These are phyloP conservation scores for Hydrangea macrophylla DNA, from an alignment of 148 eudicot genomes.

Conservation along the genomic window DNA sequence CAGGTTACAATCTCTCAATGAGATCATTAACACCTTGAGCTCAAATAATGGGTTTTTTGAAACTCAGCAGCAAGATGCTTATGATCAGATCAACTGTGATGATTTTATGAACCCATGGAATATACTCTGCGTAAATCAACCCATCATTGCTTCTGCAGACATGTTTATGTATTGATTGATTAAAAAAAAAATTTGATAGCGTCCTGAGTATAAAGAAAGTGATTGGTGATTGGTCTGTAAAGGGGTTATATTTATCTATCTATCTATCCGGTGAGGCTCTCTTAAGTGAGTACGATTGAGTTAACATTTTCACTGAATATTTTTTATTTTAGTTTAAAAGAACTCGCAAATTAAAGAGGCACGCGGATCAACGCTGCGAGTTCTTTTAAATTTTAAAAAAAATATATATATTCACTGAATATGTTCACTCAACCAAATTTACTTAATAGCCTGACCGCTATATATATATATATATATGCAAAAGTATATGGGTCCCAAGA, in stretches of 20 bases:
- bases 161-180: constrained; percentile 14
- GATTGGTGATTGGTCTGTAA: not conserved
- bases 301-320: too few species aligned
- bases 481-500: too few species aligned
- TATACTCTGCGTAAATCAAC: constrained; percentile 22
- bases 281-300: not conserved
- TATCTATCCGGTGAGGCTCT: not conserved
- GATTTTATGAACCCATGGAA: constrained; percentile 36
- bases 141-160: constrained; percentile 31
- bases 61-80: not conserved
- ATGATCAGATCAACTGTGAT: constrained; percentile 10
- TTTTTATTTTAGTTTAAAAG: too few species aligned
- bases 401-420: too few species aligned
- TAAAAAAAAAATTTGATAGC: too few species aligned
- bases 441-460: too few species aligned
- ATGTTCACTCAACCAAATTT: too few species aligned
- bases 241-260: too few species aligned
- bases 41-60: not conserved
- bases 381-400: too few species aligned
- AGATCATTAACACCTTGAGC: constrained; percentile 33
- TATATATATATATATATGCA: too few species aligned
- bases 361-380: too few species aligned
- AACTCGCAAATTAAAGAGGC: too few species aligned
- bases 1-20: constrained; percentile 46
- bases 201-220: not conserved